Conservation (phyloP, 257 asterid species). For the Craterostigma plantagineum region DNA sequence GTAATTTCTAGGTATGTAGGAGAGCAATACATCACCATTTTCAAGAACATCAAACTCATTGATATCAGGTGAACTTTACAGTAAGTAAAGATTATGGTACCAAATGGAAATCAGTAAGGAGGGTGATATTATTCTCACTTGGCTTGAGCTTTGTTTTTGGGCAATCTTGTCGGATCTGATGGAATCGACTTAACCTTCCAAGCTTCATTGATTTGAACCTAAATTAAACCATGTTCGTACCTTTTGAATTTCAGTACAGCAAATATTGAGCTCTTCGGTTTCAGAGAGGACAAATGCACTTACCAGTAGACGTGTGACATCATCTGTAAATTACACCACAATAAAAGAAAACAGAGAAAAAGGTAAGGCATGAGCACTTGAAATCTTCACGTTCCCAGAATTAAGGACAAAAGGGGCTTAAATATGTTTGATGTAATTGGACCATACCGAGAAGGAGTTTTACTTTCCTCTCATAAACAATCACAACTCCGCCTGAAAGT, state of each 20-base stretch:
- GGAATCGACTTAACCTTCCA: slow-evolving; percentile 59
- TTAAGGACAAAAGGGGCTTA: neutral
- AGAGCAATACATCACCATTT: too few relatives aligned
- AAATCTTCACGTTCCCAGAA: neutral
- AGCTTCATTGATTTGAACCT: slow-evolving; percentile 86
- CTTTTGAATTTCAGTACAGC: slow-evolving; percentile 1
- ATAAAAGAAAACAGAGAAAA: neutral
- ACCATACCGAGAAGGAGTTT: slow-evolving; percentile 63
- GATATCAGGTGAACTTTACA: too few relatives aligned
- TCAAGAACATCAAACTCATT: too few relatives aligned
- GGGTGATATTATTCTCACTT: slow-evolving; percentile 31
- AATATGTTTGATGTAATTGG: slow-evolving; percentile 4
- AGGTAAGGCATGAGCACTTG: neutral
- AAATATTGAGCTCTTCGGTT: slow-evolving; percentile 1
- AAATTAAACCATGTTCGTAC: slow-evolving; percentile 7
- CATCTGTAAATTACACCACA: slow-evolving; percentile 39
- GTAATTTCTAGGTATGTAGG: too few relatives aligned
- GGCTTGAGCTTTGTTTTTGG: slow-evolving; percentile 60
- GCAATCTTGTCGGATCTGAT: slow-evolving; percentile 48
- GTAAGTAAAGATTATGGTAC: too few relatives aligned
- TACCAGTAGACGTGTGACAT: slow-evolving; percentile 80
- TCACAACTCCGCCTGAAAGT: slow-evolving; percentile 76
- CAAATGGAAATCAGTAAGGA: neutral
- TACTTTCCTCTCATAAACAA: slow-evolving; percentile 86
- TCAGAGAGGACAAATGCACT: slow-evolving; percentile 9